Evolutionary conservation across 352 stramenopile genomes (phyloP), one percentile per base, ranked within the genome.

Genomic region (Pythium folliculosum): DNA sequence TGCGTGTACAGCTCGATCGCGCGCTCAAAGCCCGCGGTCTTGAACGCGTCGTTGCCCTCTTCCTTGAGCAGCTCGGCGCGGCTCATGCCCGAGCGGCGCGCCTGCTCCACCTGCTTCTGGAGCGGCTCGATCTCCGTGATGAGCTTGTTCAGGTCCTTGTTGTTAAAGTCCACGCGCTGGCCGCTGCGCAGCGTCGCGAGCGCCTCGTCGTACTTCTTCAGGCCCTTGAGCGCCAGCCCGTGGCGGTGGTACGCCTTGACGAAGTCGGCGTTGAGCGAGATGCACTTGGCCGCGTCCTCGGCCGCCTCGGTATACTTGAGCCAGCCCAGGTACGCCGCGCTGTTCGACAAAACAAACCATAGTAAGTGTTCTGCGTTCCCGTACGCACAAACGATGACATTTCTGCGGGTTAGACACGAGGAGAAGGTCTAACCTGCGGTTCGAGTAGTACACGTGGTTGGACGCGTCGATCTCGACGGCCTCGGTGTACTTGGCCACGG

Each of bases 221-320:
- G 69, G 10, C 77, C 77, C 74, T 98, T 98, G 54, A 98, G 83
- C 21, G 93, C 95, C 16, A 97, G 86, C 40, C 92, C 96, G 50
- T 98, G 81, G 62, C 96, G 94, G 76, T 98, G 97, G 81, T 99
- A 99, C 63, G 76, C 95, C 74, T 99, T 99, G 67, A 99, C 91
- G 65, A 99, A 99, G 60, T 89, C 80, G 14, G 91, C 89, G 70
- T 99, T 97, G 8, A 97, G 62, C 56, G 90, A 77, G 56, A 98
- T 95, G 72, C 96, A 99, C 53, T 90, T 77, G 37, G 86, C 85
- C 30, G 82, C 89, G 57, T 97, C 94, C 7, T 88, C 77, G 12
- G 83, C 92, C 55, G 96, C 96, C 63, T 98, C 84, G 54, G 87
- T 64, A 65, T 81, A 92, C 70, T 91, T 86, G 19, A 75, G 70